A percentile compares a stretch with the other conserved stretches of the same genome.
phyloP scores from a whole-genome alignment of 2,329 filamentous ascomycete species.

The Ascochyta pisi region DNA sequence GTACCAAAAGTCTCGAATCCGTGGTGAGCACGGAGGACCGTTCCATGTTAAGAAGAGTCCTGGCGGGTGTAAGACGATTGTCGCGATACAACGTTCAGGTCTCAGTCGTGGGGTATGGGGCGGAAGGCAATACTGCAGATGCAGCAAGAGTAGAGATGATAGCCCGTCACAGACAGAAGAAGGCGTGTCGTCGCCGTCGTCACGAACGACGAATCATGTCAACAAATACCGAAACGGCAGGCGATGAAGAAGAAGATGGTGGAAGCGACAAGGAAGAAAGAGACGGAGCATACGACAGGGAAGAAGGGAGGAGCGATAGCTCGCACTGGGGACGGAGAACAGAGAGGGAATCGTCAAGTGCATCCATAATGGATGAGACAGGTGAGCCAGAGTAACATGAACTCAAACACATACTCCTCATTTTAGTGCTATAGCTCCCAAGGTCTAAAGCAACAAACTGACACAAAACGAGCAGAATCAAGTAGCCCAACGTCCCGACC shows the following conservation, averaged over 20 bases:
- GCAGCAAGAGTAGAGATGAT: slow-evolving; percentile 9
- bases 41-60: slow-evolving; percentile 18
- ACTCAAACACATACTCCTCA: neutral
- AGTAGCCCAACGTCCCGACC: neutral
- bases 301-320: slow-evolving; percentile 4
- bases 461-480: slow-evolving; percentile 6
- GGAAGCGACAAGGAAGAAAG: neutral
- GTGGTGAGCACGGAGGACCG: slow-evolving; percentile 18
- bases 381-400: slow-evolving; percentile 1
- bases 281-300: neutral
- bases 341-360: slow-evolving; percentile 4
- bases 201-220: slow-evolving; percentile 10
- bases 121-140: slow-evolving; percentile 6
- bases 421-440: slow-evolving; percentile 1
- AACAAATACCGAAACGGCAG: neutral
- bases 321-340: neutral
- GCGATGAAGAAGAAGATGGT: slow-evolving; percentile 5
- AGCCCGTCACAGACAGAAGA: slow-evolving; percentile 10
- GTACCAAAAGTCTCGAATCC: slow-evolving; percentile 15
- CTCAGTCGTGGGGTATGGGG: slow-evolving; percentile 4
- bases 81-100: slow-evolving; percentile 12
- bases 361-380: slow-evolving; percentile 1
- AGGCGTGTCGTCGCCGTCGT: slow-evolving; percentile 16
- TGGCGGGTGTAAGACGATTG: slow-evolving; percentile 11
- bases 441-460: slow-evolving; percentile 1